Evolutionary conservation across 2,329 filamentous ascomycete genomes (phyloP).

Genomic region (Incumbomyces lentus): DNA sequence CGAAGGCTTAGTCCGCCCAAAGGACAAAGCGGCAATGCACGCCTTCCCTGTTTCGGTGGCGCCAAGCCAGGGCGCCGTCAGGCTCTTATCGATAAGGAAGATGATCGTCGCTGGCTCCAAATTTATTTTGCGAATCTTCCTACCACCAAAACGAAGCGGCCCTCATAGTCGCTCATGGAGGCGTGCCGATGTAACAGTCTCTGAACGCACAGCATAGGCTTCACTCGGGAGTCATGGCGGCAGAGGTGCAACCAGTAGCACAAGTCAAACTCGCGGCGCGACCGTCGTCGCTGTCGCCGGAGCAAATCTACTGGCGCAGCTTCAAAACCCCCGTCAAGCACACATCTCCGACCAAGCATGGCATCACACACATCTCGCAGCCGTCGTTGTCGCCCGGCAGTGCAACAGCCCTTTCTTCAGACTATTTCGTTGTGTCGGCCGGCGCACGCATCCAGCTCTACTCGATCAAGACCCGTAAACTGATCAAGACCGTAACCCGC

Average conservation of each 20-base stretch:
- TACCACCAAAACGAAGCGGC: too few relatives aligned
- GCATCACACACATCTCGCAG: slow-evolving; percentile 81
- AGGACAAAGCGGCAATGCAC: too few relatives aligned
- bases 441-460: slow-evolving; percentile 89
- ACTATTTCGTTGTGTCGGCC: slow-evolving; percentile 81
- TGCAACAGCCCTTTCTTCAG: slow-evolving; percentile 48
- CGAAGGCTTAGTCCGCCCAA: too few relatives aligned
- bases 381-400: slow-evolving; percentile 37
- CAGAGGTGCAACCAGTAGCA: slow-evolving; percentile 69
- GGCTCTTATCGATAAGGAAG: too few relatives aligned
- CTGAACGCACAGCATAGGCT: neutral
- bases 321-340: slow-evolving; percentile 89
- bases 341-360: slow-evolving; percentile 79
- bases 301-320: slow-evolving; percentile 91
- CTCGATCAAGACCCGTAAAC: slow-evolving; percentile 81
- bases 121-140: too few relatives aligned
- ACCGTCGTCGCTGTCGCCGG: slow-evolving; percentile 72
- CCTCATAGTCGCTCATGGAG: too few relatives aligned
- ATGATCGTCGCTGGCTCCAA: too few relatives aligned
- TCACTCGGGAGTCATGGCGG: slow-evolving; percentile 54
- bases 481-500: slow-evolving; percentile 85
- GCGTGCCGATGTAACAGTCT: too few relatives aligned
- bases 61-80: too few relatives aligned
- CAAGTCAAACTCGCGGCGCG: slow-evolving; percentile 74
- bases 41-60: too few relatives aligned